A percentile compares a stretch with the other conserved stretches of the same genome.
phyloP scores from a whole-genome alignment of 208 protist genomes.

The Sergeia podlipaevii region DNA sequence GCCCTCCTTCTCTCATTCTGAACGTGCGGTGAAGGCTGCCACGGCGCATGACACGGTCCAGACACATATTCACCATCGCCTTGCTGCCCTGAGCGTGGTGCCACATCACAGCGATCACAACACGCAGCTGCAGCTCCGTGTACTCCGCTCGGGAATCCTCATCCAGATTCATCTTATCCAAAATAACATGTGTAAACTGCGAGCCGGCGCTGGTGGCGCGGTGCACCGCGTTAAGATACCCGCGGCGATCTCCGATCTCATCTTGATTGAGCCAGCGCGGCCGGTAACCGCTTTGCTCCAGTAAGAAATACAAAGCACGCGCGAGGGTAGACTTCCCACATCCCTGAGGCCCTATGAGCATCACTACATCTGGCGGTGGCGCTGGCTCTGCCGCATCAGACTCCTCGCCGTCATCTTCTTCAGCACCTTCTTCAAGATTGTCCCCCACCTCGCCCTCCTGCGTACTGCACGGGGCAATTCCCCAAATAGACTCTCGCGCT shows the following conservation, averaged over 20 bases:
- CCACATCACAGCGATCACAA: slow-evolving; percentile 42
- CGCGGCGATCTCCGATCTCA: slow-evolving; percentile 42
- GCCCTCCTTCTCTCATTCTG: neutral
- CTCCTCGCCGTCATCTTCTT: neutral
- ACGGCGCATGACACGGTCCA: slow-evolving; percentile 51
- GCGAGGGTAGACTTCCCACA: slow-evolving; percentile 83
- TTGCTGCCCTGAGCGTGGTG: slow-evolving; percentile 32
- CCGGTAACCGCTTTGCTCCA: slow-evolving; percentile 41
- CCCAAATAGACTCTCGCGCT: neutral
- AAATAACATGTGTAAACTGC: slow-evolving; percentile 64
- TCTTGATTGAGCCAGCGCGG: slow-evolving; percentile 87
- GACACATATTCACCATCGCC: slow-evolving; percentile 44
- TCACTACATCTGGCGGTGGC: slow-evolving; percentile 31
- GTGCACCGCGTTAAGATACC: slow-evolving; percentile 50
- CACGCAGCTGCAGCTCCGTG: slow-evolving; percentile 20
- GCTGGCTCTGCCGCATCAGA: neutral
- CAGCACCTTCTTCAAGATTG: no score
- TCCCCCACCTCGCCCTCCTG: no score
- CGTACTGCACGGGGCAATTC: no score
- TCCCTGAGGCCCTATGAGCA: slow-evolving; percentile 76
- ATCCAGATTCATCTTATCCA: slow-evolving; percentile 86
- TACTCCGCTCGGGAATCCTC: slow-evolving; percentile 48
- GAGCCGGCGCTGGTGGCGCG: slow-evolving; percentile 24
- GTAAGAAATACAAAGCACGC: slow-evolving; percentile 45
- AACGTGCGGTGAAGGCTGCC: slow-evolving; percentile 63